These are phyloP conservation scores for Rhizopogon salebrosus DNA, from an alignment of 768 basidiomycete genomes.

Conservation along the genomic window DNA sequence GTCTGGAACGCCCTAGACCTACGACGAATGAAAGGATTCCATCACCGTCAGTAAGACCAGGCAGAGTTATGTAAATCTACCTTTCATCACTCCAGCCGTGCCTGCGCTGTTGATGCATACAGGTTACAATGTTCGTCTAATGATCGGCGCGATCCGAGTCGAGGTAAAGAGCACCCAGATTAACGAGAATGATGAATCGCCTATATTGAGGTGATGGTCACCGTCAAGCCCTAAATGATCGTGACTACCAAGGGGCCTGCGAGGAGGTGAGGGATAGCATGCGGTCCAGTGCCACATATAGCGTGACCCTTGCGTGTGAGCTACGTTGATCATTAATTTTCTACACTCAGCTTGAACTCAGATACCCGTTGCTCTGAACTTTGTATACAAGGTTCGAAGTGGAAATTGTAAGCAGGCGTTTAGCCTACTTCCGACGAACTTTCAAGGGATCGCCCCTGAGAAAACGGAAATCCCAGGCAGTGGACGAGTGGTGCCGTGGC, in stretches of 20 bases:
- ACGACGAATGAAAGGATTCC: not conserved
- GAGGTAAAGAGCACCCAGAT: too few relatives aligned
- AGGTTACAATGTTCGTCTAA: not conserved
- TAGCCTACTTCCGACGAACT: too few relatives aligned
- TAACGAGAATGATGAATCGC: not conserved
- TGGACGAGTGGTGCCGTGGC: too few relatives aligned
- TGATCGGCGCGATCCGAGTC: too few relatives aligned
- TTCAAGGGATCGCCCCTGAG: too few relatives aligned
- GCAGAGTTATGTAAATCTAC: not conserved
- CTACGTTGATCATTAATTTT: not conserved
- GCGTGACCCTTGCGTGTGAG: not conserved
- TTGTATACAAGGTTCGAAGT: not conserved
- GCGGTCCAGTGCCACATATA: not conserved
- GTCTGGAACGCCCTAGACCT: not conserved
- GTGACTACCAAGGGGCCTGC: not conserved
- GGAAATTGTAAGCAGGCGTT: not conserved
- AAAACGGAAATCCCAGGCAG: too few relatives aligned
- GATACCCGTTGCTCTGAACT: not conserved
- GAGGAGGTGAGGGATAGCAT: not conserved
- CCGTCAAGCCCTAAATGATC: too few relatives aligned
- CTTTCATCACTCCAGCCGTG: too few relatives aligned
- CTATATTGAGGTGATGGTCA: not conserved
- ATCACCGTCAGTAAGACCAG: not conserved
- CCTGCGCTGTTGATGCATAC: too few relatives aligned
- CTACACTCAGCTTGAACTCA: conserved; percentile 1